A percentile compares a stretch with the other conserved stretches of the same genome.
These are phyloP conservation scores for Solanum piurae DNA, from an alignment of 257 asterid species.

Conservation along the genomic window DNA sequence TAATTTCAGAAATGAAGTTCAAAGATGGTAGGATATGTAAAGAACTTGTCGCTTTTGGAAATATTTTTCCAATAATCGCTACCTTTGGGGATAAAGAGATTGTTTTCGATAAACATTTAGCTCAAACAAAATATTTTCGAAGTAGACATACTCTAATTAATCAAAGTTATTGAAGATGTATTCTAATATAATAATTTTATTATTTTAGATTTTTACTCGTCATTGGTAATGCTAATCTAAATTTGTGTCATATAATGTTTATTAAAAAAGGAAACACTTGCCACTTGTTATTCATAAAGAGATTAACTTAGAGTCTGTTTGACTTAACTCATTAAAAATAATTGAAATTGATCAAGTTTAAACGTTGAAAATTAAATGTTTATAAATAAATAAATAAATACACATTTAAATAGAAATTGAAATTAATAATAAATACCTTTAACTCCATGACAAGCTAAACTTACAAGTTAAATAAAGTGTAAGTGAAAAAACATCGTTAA, in stretches of 20 bases:
- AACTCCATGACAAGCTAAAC: neutral
- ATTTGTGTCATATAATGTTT: neutral
- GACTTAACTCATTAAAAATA: neutral
- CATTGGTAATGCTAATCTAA: neutral
- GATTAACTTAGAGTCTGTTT: neutral
- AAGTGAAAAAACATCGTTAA: neutral
- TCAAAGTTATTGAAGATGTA: neutral
- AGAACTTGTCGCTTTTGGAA: neutral
- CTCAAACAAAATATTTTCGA: no score
- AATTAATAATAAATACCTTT: neutral
- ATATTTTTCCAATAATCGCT: no score
- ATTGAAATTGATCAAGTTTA: neutral
- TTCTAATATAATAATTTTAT: neutral
- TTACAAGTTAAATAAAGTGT: neutral
- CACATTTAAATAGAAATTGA: neutral
- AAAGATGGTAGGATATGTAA: rapidly evolving
- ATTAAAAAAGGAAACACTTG: no score
- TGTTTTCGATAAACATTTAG: no score
- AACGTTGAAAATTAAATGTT: neutral
- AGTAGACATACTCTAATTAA: neutral
- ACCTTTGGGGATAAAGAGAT: neutral
- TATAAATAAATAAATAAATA: neutral
- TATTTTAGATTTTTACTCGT: no score
- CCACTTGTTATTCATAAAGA: no score
- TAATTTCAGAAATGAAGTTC: neutral